Evolutionary conservation across 768 basidiomycete genomes (phyloP).

Genomic region (Podaxis sp.): DNA sequence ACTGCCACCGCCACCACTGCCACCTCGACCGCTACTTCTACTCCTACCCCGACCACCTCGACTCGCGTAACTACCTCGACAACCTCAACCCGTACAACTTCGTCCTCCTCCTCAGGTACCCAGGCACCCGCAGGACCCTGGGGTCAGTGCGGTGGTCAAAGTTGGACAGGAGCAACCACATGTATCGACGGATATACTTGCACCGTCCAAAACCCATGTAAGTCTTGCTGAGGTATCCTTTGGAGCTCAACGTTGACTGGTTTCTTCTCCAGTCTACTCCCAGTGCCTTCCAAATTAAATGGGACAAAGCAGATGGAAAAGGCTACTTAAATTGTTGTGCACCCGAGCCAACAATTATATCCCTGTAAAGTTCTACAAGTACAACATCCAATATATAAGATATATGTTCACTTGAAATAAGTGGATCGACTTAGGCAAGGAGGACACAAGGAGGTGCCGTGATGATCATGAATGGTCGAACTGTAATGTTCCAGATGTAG

Average conservation of each 20-base stretch:
- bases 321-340: too few species aligned
- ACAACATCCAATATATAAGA: not conserved
- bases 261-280: slow-evolving; percentile 35
- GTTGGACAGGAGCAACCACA: slow-evolving; percentile 41
- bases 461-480: slow-evolving; percentile 7
- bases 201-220: slow-evolving; percentile 36
- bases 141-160: slow-evolving; percentile 42
- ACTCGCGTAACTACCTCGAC: slow-evolving; percentile 18
- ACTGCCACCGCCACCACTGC: slow-evolving; percentile 26
- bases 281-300: slow-evolving; percentile 39
- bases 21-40: slow-evolving; percentile 17
- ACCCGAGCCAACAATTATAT: not conserved
- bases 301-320: not conserved
- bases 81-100: slow-evolving; percentile 18
- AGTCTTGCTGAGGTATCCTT: slow-evolving; percentile 17
- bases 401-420: not conserved
- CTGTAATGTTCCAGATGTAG: slow-evolving; percentile 9
- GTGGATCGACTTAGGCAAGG: not conserved
- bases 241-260: not conserved
- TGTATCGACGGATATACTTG: slow-evolving; percentile 39
- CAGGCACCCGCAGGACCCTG: slow-evolving; percentile 27
- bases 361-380: not conserved
- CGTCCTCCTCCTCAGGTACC: slow-evolving; percentile 22
- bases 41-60: slow-evolving; percentile 18
- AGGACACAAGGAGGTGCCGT: not conserved